Base-by-base conservation (phyloP, 106 monocot species). In the Iris macrosiphon region DNA sequence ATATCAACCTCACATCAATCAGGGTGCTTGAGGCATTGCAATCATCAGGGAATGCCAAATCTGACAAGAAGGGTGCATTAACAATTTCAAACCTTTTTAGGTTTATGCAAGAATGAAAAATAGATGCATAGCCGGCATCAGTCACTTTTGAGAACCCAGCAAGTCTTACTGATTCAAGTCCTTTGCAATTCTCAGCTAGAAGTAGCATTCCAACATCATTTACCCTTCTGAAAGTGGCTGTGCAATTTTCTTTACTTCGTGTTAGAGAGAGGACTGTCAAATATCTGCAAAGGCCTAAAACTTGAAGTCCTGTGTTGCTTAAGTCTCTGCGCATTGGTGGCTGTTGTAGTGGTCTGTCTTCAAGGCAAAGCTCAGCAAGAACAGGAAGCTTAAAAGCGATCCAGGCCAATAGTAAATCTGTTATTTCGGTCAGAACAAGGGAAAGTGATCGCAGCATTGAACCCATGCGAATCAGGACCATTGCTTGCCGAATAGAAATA, bases 61-160 rank as follows among this genome's bases (percentile, higher is more conserved):
- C 89, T 16, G 94, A 82, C 58, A 95, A 58, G 48, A 55, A 72
- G 38, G 32, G 37, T 20, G 70, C 75, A 68, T 79, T 75, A 16
- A 71, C 62, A 39, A 95, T 61, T 60, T 95, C 85, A 66, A 89
- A 58, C 30, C 48, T 72, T 45, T 66, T 81, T 68, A 89, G 59
- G 9, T 66, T 76, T 31, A 49, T 79, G 67, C 78, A 85, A 20
- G 84, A 84, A 43, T 85, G 78, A 23, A 94, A 62, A 68, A 94
- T 40, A n/a, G 75, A 75, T 23, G 47, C 67, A 45, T 74, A 94
- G 10, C 88, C 88, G 22, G 88, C 88, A 94, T 94, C 94, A 7
- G 84, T 94, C 52, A 94, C 84, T 65, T 55, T 89, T 13, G 84
- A 78, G 59, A 94, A 94, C n/a, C 94, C 79, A 52, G 65, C 75